These are phyloP conservation scores for Blastocystis sp. DNA, from an alignment of 352 stramenopile genomes.

Conservation along the genomic window DNA sequence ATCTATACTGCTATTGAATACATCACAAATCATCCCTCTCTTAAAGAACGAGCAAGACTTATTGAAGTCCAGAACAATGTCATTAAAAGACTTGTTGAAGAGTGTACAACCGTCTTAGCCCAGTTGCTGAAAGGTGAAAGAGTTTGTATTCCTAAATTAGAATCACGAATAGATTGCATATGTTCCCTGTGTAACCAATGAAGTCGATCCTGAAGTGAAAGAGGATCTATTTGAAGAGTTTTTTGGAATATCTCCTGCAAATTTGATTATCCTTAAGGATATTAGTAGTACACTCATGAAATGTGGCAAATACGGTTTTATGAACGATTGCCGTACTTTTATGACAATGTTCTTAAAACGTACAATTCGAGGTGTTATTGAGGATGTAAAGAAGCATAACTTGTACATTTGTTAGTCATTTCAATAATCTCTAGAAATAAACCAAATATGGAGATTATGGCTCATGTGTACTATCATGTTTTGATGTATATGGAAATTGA, in stretches of 20 bases:
- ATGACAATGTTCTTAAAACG: constrained; percentile 40
- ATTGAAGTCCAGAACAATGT: constrained; percentile 2
- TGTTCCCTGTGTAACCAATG: not conserved
- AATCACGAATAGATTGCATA: constrained; percentile 1
- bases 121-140: constrained; percentile 7
- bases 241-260: constrained; percentile 19
- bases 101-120: not conserved
- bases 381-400: not conserved
- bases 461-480: not conserved
- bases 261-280: constrained; percentile 6
- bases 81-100: constrained; percentile 5
- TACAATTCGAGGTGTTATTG: not conserved
- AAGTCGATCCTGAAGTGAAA: not conserved
- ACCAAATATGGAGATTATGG: constrained; percentile 30
- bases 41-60: not conserved
- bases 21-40: not conserved
- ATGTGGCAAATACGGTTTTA: constrained; percentile 10
- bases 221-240: not conserved
- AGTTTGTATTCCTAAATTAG: not conserved
- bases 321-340: constrained; percentile 17
- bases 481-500: constrained; percentile 50
- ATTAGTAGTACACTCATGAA: constrained; percentile 20
- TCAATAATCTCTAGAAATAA: not conserved
- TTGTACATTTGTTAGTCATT: not conserved
- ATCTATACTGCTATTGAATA: constrained; percentile 14